phyloP scores from a whole-genome alignment of 805 yeast species.

The Candida sanyiensis region DNA sequence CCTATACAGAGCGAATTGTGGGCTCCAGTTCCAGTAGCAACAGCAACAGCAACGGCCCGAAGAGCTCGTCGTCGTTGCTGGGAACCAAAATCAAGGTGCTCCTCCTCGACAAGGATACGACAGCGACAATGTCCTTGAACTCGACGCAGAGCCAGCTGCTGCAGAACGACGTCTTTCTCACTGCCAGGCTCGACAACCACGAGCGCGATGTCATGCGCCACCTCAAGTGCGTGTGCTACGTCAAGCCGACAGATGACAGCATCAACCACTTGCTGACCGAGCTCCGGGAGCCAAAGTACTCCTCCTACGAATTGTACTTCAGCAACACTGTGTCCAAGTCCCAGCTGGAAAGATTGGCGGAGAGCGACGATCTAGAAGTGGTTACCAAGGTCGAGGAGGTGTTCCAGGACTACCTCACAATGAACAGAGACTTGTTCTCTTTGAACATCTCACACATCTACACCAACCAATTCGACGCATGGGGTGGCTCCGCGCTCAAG shows the following conservation, averaged over 20 bases:
- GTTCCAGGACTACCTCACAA: conserved; percentile 74
- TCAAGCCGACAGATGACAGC: conserved; percentile 65
- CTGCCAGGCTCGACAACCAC: conserved; percentile 60
- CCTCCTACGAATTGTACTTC: conserved; percentile 71
- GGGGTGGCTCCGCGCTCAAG: conserved; percentile 43
- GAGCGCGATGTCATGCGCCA: conserved; percentile 70
- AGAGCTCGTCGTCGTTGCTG: conserved; percentile 14
- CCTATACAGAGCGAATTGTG: conserved; percentile 37
- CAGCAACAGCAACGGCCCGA: neutral
- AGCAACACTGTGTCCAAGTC: conserved; percentile 70
- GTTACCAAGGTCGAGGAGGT: conserved; percentile 73
- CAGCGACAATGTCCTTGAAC: conserved; percentile 79
- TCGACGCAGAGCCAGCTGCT: conserved; percentile 83
- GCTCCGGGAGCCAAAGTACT: conserved; percentile 71
- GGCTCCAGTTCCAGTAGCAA: conserved; percentile 17
- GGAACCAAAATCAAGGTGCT: conserved; percentile 57
- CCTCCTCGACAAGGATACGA: conserved; percentile 73
- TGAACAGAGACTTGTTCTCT: conserved; percentile 64
- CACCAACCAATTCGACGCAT: conserved; percentile 35
- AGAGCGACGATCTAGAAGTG: conserved; percentile 80
- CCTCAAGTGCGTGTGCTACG: conserved; percentile 71
- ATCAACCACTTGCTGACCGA: conserved; percentile 59
- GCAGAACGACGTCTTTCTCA: conserved; percentile 76
- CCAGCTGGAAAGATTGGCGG: conserved; percentile 82
- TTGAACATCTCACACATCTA: conserved; percentile 31